Evolutionary conservation across 192 early-diverging fungal genomes (phyloP), one percentile per base, ranked within the genome.

Genomic region (Podila clonocystis): DNA sequence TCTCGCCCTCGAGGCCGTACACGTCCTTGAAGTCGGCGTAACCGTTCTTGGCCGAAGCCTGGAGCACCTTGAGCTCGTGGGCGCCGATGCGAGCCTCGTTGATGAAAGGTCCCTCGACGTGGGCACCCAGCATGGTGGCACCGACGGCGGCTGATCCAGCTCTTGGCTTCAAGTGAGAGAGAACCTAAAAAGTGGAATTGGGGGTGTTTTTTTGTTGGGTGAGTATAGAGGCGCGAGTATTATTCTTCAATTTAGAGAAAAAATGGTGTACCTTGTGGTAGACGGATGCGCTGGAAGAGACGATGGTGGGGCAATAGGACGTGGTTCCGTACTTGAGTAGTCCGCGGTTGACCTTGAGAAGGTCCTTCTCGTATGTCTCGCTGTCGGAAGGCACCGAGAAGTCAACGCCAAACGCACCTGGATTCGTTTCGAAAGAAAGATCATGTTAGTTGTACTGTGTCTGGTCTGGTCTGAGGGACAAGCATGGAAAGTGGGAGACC

Each of bases 241-340:
- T 28, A 20, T 26, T 55, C 4, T n/a, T 13, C 17, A 13, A 36
- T n/a, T 30, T 30, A 5, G 17, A 9, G 24, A 28, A 19, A 29
- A 28, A n/a, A 4, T 28, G 8, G 13, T 26, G 24, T 49, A 94
- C 91, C 82, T 89, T 88, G 68, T 87, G 85, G 74, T 96, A 96
- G 24, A 94, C 87, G 58, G 92, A 89, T 1, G 91, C 86, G 0
- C 83, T 78, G 26, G 94, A 96, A 68, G 87, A 91, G 65, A 96
- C 91, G 8, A 94, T 85, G 20, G 94, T 96, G 4, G 94, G 94
- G 73, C 91, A 92, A 80, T 92, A 96, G 41, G 93, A 85, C 7
- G 94, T 96, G 41, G 92, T 93, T 12, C 94, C 94, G 62, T 91
- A 90, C 62, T 92, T 87, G 45, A 96, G 84, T 45, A 96, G 74